Evolutionary conservation across 768 basidiomycete species (phyloP), one percentile per base, ranked within the genome.

Genomic region (Leccinum aurantiacum): DNA sequence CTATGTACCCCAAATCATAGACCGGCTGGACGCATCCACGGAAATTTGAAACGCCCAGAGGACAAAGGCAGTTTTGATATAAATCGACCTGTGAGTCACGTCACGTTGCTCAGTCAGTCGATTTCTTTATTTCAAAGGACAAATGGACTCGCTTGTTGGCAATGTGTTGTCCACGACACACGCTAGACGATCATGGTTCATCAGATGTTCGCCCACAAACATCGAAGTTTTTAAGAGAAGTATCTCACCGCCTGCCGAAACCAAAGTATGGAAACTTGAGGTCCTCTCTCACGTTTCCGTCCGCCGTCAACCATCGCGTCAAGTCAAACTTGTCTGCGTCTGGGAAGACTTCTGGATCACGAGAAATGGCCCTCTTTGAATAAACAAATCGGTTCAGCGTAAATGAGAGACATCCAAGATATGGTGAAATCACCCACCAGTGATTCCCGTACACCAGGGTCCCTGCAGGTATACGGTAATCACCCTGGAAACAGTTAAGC

Each of bases 131-230:
- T 25, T 4, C 29, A 19, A 31, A n/a, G 37, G 37, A 15, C n/a
- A 13, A 41, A 17, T 19, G 14, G 0, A 70, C 72, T 66, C 60
- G 76, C 79, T 74, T 74, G 22, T n/a, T 46, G 6, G 61, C 84
- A 48, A 88, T 77, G 67, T 85, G 78, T 62, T 83, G 82, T 2
- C 85, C 86, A 0, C 84, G 85, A 60, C 85, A 88, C 2, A 86
- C 78, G 11, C 85, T 80, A 24, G 25, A 60, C 6, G 25, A 27
- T 13, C 6, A 31, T 19, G 41, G 48, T 35, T 35, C 0, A 14
- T 35, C 5, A 35, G 35, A 33, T 10, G 33, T 33, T 33, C 33
- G 11, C 14, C 2, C 5, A 14, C 13, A 14, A 5, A 9, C 17
- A 48, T 9, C 5, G 7, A 3, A 13, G n/a, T 14, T 4, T 15